Percentiles rank a stretch among this genome's conserved stretches.
Evolutionary conservation across 106 monocot genomes (phyloP).

Genomic region (Alisma plantagoaquatica): DNA sequence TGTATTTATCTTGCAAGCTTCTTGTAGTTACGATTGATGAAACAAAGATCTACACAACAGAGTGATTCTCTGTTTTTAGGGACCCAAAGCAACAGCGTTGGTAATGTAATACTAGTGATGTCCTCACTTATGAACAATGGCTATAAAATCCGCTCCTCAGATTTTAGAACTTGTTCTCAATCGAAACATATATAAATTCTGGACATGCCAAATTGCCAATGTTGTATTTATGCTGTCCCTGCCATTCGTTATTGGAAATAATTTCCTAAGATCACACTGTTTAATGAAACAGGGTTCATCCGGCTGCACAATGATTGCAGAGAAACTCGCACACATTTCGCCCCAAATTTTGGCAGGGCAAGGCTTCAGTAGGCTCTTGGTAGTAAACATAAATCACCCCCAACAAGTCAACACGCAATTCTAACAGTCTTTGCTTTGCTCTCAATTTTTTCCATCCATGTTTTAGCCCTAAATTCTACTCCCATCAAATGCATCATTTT

Average conservation of each 20-base stretch:
- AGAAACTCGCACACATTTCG: constrained; percentile 10
- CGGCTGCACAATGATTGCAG: constrained; percentile 16
- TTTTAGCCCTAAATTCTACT: background rate
- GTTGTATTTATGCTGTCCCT: background rate
- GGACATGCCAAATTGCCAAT: background rate
- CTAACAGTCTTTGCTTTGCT: background rate
- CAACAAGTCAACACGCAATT: background rate
- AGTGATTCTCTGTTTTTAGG: too few relatives aligned
- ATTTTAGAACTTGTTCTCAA: background rate
- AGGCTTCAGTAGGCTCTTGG: constrained; percentile 28
- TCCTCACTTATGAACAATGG: background rate
- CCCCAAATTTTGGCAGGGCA: constrained; percentile 24
- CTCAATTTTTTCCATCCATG: background rate
- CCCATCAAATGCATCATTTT: background rate
- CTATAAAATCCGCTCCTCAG: background rate
- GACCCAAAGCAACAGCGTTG: too few relatives aligned
- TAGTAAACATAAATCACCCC: background rate
- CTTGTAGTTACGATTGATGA: too few relatives aligned
- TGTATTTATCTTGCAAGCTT: too few relatives aligned
- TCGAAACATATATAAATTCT: background rate
- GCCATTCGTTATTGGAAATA: too few relatives aligned
- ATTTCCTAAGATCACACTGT: background rate
- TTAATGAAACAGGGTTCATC: constrained; percentile 17
- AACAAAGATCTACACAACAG: too few relatives aligned
- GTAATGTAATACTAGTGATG: background rate